Evolutionary conservation across 2,329 filamentous ascomycete genomes (phyloP), one percentile per base, ranked within the genome.

Genomic region (Fusarium sp.): DNA sequence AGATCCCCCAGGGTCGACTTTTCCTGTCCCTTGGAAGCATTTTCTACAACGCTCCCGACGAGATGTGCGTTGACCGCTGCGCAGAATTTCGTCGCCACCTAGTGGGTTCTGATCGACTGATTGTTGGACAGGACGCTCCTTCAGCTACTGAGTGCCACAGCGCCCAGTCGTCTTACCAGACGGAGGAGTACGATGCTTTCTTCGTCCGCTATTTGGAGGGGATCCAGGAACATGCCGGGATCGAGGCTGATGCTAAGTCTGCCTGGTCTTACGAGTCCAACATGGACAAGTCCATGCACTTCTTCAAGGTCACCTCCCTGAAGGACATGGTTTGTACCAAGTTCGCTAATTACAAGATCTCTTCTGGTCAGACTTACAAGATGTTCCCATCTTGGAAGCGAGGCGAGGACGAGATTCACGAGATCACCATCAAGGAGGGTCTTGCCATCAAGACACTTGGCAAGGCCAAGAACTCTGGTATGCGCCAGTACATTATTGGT

Each of bases 321-420:
- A 27, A 70, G 4, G 44, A 69, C 4, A 73, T 77, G 66, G 11
- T 70, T 1, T 76, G 74, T 8, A 20, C 6, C 7, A 62, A 64
- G 2, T 72, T 73, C 14, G 16, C 35, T 12, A 22, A 62, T 14
- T 56, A 62, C 2, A 10, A 59, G 1, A 22, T 75, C 9, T 10
- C 57, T 2, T 5, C 56, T 1, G 72, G 69, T 0, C 66, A 67
- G 1, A n/a, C 7, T 0, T 77, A 72, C 66, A 62, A 58, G 6
- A 75, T 78, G 71, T 77, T 78, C 33, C 64, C 65, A 0, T 77
- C 74, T 10, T 78, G 75, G 76, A 78, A 78, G 60, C 74, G 72
- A 5, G 66, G 55, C 0, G 70, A 76, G 22, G 7, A 9, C 0
- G 64, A 77, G 3, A 68, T 77, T 7, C 64, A 68, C 14, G 3